phyloP scores from a whole-genome alignment of 73 alveolate species.

The Vitrella brassicaformis region DNA sequence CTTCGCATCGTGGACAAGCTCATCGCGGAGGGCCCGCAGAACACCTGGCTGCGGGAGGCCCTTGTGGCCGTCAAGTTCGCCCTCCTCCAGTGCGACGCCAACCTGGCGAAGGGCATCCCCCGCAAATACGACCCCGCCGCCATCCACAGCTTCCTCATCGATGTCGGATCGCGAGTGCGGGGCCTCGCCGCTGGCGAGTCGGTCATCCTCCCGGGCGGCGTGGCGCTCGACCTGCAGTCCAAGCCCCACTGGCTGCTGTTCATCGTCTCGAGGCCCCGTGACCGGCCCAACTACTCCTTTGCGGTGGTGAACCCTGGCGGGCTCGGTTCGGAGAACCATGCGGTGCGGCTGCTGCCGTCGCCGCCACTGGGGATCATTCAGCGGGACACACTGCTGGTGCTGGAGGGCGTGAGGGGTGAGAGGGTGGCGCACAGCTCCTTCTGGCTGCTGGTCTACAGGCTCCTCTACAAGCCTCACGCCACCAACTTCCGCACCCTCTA shows the following conservation, averaged over 20 bases:
- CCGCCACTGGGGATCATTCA: not conserved
- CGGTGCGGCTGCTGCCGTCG: not conserved
- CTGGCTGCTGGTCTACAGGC: not conserved
- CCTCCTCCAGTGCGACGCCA: not conserved
- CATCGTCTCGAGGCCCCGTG: not conserved
- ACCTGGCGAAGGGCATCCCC: not conserved
- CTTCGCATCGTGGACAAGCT: too few relatives aligned
- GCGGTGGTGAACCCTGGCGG: not conserved
- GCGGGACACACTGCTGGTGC: not conserved
- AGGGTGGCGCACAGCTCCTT: not conserved
- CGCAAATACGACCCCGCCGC: not conserved
- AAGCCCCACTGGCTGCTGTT: not conserved
- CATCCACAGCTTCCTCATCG: not conserved
- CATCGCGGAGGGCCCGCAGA: not conserved
- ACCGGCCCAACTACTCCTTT: not conserved
- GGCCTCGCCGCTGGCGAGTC: not conserved
- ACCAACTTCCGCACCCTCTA: not conserved
- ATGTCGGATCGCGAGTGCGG: not conserved
- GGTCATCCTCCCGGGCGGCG: not conserved
- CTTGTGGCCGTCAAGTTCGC: not conserved
- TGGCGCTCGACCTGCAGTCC: too few relatives aligned
- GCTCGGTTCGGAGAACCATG: not conserved
- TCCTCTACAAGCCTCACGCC: not conserved
- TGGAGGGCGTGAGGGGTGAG: not conserved
- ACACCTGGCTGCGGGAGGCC: not conserved